Percentiles rank a stretch among this genome's conserved stretches.
phyloP scores from a whole-genome alignment of 1,139 yeast species.

The Pichia sp. region DNA sequence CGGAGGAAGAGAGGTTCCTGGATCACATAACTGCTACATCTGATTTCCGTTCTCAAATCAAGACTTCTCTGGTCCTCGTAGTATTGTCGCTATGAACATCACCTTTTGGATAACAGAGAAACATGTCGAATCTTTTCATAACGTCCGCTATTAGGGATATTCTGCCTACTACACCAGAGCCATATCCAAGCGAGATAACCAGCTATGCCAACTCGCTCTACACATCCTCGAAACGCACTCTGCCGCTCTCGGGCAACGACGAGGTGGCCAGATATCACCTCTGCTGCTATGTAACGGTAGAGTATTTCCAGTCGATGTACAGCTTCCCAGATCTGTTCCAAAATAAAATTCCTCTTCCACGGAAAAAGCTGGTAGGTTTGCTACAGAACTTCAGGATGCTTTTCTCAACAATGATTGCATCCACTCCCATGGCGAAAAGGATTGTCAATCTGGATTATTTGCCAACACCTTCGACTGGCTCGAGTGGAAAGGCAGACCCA shows the following conservation, averaged over 20 bases:
- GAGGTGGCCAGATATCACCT: slow-evolving; percentile 64
- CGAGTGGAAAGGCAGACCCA: neutral
- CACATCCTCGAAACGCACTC: slow-evolving; percentile 47
- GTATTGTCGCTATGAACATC: neutral
- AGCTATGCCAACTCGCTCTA: slow-evolving; percentile 50
- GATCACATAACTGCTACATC: neutral
- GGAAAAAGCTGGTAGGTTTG: slow-evolving; percentile 39
- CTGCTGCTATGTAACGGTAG: slow-evolving; percentile 59
- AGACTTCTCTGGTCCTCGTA: too few species aligned
- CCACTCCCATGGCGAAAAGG: slow-evolving; percentile 16
- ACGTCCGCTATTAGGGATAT: slow-evolving; percentile 40
- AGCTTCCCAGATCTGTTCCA: slow-evolving; percentile 45
- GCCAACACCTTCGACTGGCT: slow-evolving; percentile 1
- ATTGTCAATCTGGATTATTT: neutral
- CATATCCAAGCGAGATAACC: slow-evolving; percentile 44
- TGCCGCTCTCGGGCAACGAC: slow-evolving; percentile 41
- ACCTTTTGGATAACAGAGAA: neutral
- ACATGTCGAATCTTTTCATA: slow-evolving; percentile 32
- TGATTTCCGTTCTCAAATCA: too few species aligned
- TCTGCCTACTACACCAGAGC: slow-evolving; percentile 47
- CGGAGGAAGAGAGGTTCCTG: neutral
- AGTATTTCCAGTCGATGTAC: slow-evolving; percentile 41
- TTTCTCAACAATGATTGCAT: slow-evolving; percentile 2
- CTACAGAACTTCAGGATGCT: slow-evolving; percentile 42
- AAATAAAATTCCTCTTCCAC: slow-evolving; percentile 56